A percentile compares a stretch with the other conserved stretches of the same genome.
Conservation (phyloP, 176 grass and related monocot genomes). For the Ensete ventricosum region DNA sequence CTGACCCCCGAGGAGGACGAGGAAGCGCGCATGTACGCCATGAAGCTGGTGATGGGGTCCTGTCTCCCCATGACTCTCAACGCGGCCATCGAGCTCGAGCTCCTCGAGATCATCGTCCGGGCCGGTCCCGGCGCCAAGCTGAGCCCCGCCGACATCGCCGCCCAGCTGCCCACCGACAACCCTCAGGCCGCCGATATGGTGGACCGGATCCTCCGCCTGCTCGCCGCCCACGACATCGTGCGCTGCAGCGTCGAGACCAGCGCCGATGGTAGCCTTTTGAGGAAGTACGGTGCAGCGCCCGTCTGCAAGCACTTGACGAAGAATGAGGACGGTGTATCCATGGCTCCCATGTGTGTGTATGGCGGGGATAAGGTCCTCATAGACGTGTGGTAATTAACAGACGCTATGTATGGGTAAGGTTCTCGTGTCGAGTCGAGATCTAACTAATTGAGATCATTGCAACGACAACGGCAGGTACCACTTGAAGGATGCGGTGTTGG, state of each 20-base stretch:
- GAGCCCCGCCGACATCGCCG: constrained; percentile 41
- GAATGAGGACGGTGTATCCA: constrained; percentile 61
- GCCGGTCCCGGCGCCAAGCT: constrained; percentile 17
- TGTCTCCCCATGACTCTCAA: constrained; percentile 88
- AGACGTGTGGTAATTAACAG: constrained; percentile 72
- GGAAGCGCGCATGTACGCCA: constrained; percentile 63
- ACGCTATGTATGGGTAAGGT: constrained; percentile 82
- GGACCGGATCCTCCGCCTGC: constrained; percentile 75
- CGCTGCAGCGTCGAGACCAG: constrained; percentile 30
- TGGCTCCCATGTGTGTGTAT: constrained; percentile 58
- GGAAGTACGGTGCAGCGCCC: constrained; percentile 37
- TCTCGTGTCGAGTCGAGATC: constrained; percentile 76
- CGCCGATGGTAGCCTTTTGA: constrained; percentile 29
- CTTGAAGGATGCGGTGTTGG: constrained; percentile 55
- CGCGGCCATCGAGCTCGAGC: constrained; percentile 72
- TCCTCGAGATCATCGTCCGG: constrained; percentile 47
- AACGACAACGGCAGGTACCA: constrained; percentile 45
- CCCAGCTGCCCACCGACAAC: constrained; percentile 33
- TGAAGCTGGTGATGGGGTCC: constrained; percentile 54
- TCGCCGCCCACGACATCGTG: constrained; percentile 60
- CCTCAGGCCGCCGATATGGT: constrained; percentile 50
- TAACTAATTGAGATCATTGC: neutral
- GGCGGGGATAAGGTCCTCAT: constrained; percentile 90
- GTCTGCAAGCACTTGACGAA: constrained; percentile 79
- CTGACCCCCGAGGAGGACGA: constrained; percentile 40